Evolutionary conservation across 73 alveolate species (phyloP).

Genomic region (Stentor roeselii): DNA sequence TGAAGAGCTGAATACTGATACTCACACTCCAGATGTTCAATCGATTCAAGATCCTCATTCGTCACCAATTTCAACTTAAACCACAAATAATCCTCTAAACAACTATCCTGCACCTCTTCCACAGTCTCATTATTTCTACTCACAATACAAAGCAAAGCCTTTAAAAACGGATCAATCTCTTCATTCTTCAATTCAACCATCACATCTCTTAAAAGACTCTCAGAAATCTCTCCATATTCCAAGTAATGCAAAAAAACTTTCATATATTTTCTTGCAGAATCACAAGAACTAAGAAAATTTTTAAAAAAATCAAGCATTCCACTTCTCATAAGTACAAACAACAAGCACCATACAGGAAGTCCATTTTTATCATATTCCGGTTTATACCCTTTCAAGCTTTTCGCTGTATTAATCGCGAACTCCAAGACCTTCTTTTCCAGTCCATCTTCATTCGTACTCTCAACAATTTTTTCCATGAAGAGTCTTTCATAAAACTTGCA

Average conservation of each 20-base stretch:
- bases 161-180: neutral
- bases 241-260: neutral
- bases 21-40: neutral
- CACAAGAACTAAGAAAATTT: neutral
- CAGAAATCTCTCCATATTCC: neutral
- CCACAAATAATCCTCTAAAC: conserved; percentile 13
- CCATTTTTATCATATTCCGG: neutral
- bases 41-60: neutral
- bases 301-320: neutral
- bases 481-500: neutral
- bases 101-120: neutral
- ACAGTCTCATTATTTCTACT: neutral
- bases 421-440: neutral
- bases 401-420: neutral
- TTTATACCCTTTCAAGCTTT: neutral
- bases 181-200: neutral
- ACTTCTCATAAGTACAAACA: neutral
- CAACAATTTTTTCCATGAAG: neutral
- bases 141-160: neutral
- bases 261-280: neutral
- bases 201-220: neutral
- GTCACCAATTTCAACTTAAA: neutral
- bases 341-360: neutral
- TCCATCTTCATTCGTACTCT: neutral
- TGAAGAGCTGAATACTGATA: neutral